Evolutionary conservation across 768 basidiomycete species (phyloP).

Genomic region (Guyanaporus albipodus): DNA sequence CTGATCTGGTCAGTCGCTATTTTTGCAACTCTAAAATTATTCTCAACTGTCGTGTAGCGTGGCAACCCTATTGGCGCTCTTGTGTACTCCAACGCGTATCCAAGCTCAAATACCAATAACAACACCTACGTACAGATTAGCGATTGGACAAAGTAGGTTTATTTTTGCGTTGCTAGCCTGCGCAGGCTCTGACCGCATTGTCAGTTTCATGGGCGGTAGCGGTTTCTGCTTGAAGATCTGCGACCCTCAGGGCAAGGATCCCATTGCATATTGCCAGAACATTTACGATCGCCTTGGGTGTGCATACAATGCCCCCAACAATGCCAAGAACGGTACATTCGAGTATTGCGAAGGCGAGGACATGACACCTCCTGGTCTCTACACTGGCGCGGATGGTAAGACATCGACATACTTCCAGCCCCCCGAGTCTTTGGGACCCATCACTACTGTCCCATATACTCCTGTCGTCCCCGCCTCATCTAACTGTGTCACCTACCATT

Average conservation of each 20-base stretch:
- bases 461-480: constrained; percentile 39
- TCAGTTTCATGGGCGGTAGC: constrained; percentile 64
- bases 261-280: constrained; percentile 61
- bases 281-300: constrained; percentile 74
- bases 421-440: constrained; percentile 43
- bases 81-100: constrained; percentile 59
- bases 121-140: constrained; percentile 48
- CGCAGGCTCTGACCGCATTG: constrained; percentile 13
- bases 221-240: constrained; percentile 72
- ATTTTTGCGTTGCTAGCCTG: not conserved
- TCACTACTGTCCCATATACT: constrained; percentile 42
- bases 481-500: constrained; percentile 39
- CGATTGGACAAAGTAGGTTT: constrained; percentile 68
- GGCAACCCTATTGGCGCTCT: constrained; percentile 81
- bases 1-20: constrained; percentile 46
- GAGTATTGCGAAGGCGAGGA: constrained; percentile 64
- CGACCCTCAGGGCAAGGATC: constrained; percentile 51
- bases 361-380: constrained; percentile 56
- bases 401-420: constrained; percentile 46
- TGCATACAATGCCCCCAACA: constrained; percentile 65
- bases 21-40: constrained; percentile 12
- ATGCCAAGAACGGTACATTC: constrained; percentile 55
- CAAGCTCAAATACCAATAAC: constrained; percentile 41
- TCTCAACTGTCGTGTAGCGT: constrained; percentile 38
- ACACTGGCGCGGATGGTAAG: constrained; percentile 35